Evolutionary conservation across 164 flowering plant genomes (phyloP).

Genomic region (Paratinospora sagittata): DNA sequence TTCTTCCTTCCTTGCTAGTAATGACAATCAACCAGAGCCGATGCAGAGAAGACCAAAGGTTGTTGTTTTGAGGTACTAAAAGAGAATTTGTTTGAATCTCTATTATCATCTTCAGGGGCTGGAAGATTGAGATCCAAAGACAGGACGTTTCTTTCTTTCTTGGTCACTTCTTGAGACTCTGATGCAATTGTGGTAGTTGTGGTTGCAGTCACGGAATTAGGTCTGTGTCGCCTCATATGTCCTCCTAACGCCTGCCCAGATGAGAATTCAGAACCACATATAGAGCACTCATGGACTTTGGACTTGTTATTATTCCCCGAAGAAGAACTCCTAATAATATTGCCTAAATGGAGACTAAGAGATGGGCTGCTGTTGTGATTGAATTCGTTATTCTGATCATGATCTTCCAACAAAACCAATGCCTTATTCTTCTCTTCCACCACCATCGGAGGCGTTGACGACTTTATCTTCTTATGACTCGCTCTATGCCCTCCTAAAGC

Average conservation of each 20-base stretch:
- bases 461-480: conserved; percentile 66
- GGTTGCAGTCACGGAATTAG: conserved; percentile 17
- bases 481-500: conserved; percentile 83
- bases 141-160: conserved; percentile 23
- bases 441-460: not conserved
- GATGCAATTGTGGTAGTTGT: conserved; percentile 13
- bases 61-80: conserved; percentile 32
- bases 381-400: conserved; percentile 12
- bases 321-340: not conserved
- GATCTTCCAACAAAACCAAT: conserved; percentile 25
- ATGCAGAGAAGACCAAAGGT: conserved; percentile 28
- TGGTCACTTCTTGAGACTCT: conserved; percentile 19
- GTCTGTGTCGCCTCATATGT: conserved; percentile 73
- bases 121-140: conserved; percentile 69
- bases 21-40: conserved; percentile 38
- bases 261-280: conserved; percentile 76
- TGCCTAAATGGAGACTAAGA: conserved; percentile 31
- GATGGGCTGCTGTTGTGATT: conserved; percentile 9
- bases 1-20: conserved; percentile 15
- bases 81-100: conserved; percentile 22
- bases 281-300: conserved; percentile 66
- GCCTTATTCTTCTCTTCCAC: conserved; percentile 11
- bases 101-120: conserved; percentile 45
- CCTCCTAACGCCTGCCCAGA: conserved; percentile 86
- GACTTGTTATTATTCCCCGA: conserved; percentile 14